A percentile compares a stretch with the other conserved stretches of the same genome.
Conservation (phyloP, 106 monocot genomes). For the Iris macrosiphon region DNA sequence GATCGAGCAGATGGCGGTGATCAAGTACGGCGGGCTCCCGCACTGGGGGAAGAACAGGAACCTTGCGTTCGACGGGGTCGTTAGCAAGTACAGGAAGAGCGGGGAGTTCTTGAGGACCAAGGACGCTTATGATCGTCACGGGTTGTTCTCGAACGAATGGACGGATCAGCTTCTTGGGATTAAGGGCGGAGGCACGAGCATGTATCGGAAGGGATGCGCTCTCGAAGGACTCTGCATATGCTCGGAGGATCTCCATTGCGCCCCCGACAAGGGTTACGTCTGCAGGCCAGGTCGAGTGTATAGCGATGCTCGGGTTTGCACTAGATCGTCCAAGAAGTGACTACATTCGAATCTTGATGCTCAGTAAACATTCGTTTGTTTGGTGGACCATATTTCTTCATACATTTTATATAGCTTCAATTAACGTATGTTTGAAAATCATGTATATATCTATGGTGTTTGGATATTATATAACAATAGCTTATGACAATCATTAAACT, state of each 20-base stretch:
- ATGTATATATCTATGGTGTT: too few relatives aligned
- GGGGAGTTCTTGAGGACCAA: constrained; percentile 40
- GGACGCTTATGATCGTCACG: constrained; percentile 34
- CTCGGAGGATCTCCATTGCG: constrained; percentile 7
- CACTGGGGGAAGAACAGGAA: constrained; percentile 80
- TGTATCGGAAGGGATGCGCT: constrained; percentile 49
- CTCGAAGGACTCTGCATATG: constrained; percentile 23
- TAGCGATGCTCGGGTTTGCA: constrained; percentile 14
- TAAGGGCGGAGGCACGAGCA: constrained; percentile 21
- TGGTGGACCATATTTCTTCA: too few relatives aligned
- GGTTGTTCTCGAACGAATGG: constrained; percentile 68
- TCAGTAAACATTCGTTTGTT: too few relatives aligned
- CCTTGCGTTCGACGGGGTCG: constrained; percentile 41
- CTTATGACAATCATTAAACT: too few relatives aligned
- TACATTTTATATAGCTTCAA: too few relatives aligned
- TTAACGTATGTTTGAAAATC: too few relatives aligned
- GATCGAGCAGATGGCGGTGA: constrained; percentile 75
- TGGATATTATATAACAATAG: too few relatives aligned
- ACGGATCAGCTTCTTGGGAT: constrained; percentile 60
- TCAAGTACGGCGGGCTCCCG: constrained; percentile 68
- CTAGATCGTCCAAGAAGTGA: too few relatives aligned
- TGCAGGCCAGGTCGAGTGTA: constrained; percentile 13
- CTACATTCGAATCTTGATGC: too few relatives aligned
- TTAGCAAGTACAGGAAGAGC: constrained; percentile 23
- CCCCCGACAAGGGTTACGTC: constrained; percentile 12